Conservation (phyloP, 371 early-diverging fungal genomes). For the Entomophthora muscae region DNA sequence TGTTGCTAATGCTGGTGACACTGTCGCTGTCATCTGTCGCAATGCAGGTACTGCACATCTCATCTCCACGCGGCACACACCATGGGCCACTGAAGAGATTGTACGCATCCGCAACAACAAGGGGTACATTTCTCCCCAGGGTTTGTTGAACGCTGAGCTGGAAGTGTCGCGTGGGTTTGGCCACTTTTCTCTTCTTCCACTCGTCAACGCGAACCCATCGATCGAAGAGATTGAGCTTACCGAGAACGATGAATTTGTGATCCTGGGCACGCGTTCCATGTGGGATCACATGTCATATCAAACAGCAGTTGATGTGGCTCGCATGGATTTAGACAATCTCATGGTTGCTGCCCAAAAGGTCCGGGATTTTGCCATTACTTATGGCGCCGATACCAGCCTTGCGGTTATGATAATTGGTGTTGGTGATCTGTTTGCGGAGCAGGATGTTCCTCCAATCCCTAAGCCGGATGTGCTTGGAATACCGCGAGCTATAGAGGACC, state of each 20-base stretch:
- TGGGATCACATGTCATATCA: constrained; percentile 72
- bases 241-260: constrained; percentile 78
- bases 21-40: constrained; percentile 61
- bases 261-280: constrained; percentile 64
- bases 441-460: neutral
- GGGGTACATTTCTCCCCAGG: constrained; percentile 57
- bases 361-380: constrained; percentile 73
- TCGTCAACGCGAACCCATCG: constrained; percentile 73
- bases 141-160: constrained; percentile 58
- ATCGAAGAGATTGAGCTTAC: constrained; percentile 49
- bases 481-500: constrained; percentile 3
- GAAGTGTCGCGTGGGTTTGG: constrained; percentile 72
- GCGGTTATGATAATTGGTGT: constrained; percentile 77
- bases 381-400: constrained; percentile 57
- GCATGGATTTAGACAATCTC: constrained; percentile 44
- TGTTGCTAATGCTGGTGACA: constrained; percentile 83
- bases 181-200: constrained; percentile 59
- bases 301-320: constrained; percentile 69
- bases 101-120: constrained; percentile 65
- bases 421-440: constrained; percentile 43
- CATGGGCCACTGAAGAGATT: constrained; percentile 47
- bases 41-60: constrained; percentile 51
- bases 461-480: constrained; percentile 11
- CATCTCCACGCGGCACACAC: constrained; percentile 57
- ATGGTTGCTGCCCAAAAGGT: constrained; percentile 68